A percentile compares a stretch with the other conserved stretches of the same genome.
phyloP scores from a whole-genome alignment of 306 rosid genomes.

The Lagenaria siceraria region DNA sequence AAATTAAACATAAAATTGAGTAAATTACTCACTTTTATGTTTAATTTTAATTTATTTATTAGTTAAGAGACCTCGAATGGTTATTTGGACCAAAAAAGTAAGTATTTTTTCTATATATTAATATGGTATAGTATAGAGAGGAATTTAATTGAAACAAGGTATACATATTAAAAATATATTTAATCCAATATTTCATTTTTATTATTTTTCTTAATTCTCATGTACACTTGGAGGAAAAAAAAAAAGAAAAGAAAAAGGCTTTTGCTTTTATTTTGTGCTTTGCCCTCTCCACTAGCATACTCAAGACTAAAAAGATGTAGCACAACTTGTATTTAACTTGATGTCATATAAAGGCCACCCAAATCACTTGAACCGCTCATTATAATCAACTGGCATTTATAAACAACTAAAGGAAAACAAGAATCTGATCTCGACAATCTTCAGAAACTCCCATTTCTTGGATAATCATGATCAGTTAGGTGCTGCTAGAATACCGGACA shows the following conservation, averaged over 20 bases:
- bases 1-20: too few relatives aligned
- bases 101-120: too few relatives aligned
- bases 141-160: not conserved
- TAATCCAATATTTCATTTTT: not conserved
- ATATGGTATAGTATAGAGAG: too few relatives aligned
- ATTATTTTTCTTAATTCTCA: not conserved
- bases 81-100: too few relatives aligned
- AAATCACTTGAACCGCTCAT: not conserved
- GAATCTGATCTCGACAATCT: not conserved
- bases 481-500: slow-evolving; percentile 52
- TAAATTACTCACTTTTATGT: too few relatives aligned
- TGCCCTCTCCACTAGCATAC: not conserved
- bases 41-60: too few relatives aligned
- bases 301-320: not conserved
- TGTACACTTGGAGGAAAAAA: not conserved
- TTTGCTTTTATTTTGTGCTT: not conserved
- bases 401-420: not conserved
- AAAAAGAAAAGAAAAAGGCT: not conserved
- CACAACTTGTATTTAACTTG: not conserved
- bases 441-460: not conserved
- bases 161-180: not conserved
- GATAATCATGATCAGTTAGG: not conserved
- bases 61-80: too few relatives aligned
- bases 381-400: not conserved
- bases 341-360: not conserved